Evolutionary conservation across 257 asterid genomes (phyloP), one percentile per base, ranked within the genome.

Genomic region (Nicotiana attenuata): DNA sequence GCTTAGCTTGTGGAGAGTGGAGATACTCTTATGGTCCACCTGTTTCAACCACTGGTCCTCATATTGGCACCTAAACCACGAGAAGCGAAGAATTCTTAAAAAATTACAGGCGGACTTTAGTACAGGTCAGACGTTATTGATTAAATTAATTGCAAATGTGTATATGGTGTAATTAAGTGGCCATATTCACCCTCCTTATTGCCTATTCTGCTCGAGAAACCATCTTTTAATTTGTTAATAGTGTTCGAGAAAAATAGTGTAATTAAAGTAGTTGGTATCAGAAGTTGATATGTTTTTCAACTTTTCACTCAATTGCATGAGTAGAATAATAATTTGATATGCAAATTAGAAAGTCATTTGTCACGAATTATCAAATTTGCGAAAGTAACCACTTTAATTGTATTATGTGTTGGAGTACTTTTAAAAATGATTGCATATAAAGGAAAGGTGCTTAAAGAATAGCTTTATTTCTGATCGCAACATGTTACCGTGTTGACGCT

Each of bases 1-100:
- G 97, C 90, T 82, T 67, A 83, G 97, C 93, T 81, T 94, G 98
- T 85, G 97, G 93, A 63, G 96, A 91, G 85, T 92, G 97, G 97
- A 87, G 97, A 90, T 94, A 93, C 88, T 91, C 98, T 0, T 92
- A 92, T 17, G 98, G 97, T 55, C 92, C 98, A 41, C 97, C 97
- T 56, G 68, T 82, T 2, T 83, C 92, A 20, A 71, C 86, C 17
- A 76, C 19, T 1, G 89, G 89, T 80, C 90, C 93, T 38, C 86
- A 85, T 78, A 55, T 52, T 31, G 93, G 93, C 56, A 87, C 88
- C 56, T 92, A 88, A 90, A 81, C 41, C 76, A 10, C 26, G 26
- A 57, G 78, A 52, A 56, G 61, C 50, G 60, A 20, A 83, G 53
- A 77, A 82, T 57, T 53, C 7, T 47, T 65, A 17, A 15, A 3